Evolutionary conservation across 2,329 filamentous ascomycete species (phyloP), one percentile per base, ranked within the genome.

Genomic region (Epichloe glyceriae): DNA sequence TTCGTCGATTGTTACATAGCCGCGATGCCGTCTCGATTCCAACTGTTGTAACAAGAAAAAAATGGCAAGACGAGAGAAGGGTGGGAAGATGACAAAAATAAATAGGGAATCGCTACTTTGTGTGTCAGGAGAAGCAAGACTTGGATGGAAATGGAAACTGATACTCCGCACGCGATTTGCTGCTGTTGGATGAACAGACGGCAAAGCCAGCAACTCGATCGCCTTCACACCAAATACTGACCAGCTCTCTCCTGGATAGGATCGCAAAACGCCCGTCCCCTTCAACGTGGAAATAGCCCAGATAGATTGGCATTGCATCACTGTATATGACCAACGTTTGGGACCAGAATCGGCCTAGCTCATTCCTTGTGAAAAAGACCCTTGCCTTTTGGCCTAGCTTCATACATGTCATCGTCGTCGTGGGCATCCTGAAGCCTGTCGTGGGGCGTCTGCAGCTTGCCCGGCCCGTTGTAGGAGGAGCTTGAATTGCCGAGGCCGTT

Each of bases 341-440:
- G 14, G 15, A 38, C 12, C 35, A 22, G 19, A 41, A 43, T 2
- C 5, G 12, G 6, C 10, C 33, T 20, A 17, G 33, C 30, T 43
- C 52, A 67, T 50, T 69, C 67, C 42, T 64, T 64, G 51, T 67
- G 64, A 40, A 62, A 52, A 19, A 68, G 64, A 43, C 68, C 62
- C 53, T 70, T 70, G 50, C 58, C 63, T 57, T 65, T 70, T 19
- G 64, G 59, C 15, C 62, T 60, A n/a, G 67, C 61, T 42, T 68
- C 65, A 50, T 73, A 73, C 40, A 72, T 57, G 46, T 71, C 67
- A 35, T 70, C 67, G 37, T 66, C 63, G 38, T 66, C 62, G 3
- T 60, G 63, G 30, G 60, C 59, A n/a, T 66, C 61, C 14, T 57
- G 56, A 11, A 50, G 43, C 46, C 53, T 51, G 22, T 39, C 50